These are phyloP conservation scores for Salix dunnii DNA, from an alignment of 345 rosid genomes.

Conservation along the genomic window DNA sequence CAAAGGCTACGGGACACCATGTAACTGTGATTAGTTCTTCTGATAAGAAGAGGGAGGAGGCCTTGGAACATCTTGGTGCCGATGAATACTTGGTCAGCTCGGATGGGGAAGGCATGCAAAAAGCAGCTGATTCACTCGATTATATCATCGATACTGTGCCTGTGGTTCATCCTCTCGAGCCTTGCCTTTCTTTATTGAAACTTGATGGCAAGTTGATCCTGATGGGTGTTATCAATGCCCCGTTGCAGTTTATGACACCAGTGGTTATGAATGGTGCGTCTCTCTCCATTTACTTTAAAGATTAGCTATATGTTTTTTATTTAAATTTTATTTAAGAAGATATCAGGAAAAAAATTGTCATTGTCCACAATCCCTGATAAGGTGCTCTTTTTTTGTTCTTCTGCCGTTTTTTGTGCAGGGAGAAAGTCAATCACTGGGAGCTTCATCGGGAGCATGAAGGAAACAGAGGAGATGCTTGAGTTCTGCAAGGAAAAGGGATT, in stretches of 20 bases:
- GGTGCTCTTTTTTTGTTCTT: background rate
- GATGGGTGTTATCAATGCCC: constrained; percentile 72
- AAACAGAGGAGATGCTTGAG: constrained; percentile 74
- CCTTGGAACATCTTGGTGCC: constrained; percentile 79
- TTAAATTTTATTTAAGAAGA: background rate
- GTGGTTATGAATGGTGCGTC: constrained; percentile 77
- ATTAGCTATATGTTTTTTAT: background rate
- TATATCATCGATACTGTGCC: constrained; percentile 90
- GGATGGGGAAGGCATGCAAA: constrained; percentile 52
- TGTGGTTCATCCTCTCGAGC: constrained; percentile 77
- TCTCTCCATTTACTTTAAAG: background rate
- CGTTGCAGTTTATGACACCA: constrained; percentile 69
- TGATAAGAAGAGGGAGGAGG: constrained; percentile 76
- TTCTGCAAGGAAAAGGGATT: constrained; percentile 67
- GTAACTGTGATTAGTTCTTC: constrained; percentile 94
- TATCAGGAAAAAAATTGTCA: background rate
- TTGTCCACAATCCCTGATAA: background rate
- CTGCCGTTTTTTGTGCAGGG: constrained; percentile 37
- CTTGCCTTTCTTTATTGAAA: constrained; percentile 63
- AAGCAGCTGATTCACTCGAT: constrained; percentile 69
- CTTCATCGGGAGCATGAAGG: constrained; percentile 80
- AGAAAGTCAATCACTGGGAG: constrained; percentile 74
- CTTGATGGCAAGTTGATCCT: constrained; percentile 84
- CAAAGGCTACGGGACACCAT: constrained; percentile 95
- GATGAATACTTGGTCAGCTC: constrained; percentile 81